Percentiles rank a stretch among this genome's conserved stretches.
phyloP scores from a whole-genome alignment of 345 rosid species.

The Orychophragmus violaceus region DNA sequence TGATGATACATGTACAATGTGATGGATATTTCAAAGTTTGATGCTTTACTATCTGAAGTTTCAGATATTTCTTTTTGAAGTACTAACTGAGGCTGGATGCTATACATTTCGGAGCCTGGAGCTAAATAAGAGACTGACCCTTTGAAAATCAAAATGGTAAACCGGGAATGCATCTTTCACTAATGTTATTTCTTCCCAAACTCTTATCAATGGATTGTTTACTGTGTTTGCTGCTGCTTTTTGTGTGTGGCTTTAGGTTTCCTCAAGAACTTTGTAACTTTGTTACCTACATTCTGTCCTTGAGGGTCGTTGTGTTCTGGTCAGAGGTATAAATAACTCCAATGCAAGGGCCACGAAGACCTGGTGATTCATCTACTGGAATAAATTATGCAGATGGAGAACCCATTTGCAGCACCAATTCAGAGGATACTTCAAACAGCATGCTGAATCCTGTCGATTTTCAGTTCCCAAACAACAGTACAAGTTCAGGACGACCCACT shows the following conservation, averaged over 20 bases:
- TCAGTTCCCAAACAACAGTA: conserved; percentile 18
- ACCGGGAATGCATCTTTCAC: background rate
- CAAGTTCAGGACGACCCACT: conserved; percentile 26
- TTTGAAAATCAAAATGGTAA: conserved; percentile 2
- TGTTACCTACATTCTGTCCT: background rate
- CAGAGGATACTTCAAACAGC: conserved; percentile 23
- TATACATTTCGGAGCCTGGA: background rate
- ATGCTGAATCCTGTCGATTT: conserved; percentile 49
- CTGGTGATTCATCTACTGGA: conserved; percentile 24
- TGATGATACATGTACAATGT: background rate
- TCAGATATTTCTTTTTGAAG: conserved; percentile 1
- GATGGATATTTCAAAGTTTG: background rate
- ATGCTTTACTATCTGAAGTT: background rate
- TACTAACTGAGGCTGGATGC: background rate
- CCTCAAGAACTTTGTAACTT: background rate
- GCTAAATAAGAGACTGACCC: background rate
- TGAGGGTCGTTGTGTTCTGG: conserved; percentile 5
- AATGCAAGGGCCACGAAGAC: conserved; percentile 29
- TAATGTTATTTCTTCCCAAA: background rate
- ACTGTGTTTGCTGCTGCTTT: background rate
- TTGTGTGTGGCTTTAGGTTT: conserved; percentile 14
- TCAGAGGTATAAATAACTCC: background rate
- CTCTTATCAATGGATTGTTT: conserved; percentile 3
- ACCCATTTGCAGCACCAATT: conserved; percentile 19
- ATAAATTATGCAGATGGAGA: conserved; percentile 18